Conservation (phyloP, 139 green algal species). For the Pycnococcus provasolii region DNA sequence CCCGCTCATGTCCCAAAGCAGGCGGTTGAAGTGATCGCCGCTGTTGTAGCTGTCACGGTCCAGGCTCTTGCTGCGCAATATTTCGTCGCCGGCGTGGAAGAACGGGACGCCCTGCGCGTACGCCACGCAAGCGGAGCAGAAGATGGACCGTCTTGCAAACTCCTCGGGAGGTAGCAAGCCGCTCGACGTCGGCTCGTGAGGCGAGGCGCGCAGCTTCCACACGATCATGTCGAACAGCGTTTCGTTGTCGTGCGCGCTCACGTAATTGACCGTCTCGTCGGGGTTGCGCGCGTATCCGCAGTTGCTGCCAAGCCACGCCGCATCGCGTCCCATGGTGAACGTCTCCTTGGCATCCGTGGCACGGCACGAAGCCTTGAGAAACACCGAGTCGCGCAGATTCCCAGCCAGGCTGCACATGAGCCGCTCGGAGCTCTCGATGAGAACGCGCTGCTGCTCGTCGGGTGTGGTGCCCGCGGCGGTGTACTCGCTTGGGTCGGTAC, state of each 20-base stretch:
- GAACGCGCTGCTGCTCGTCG: background rate
- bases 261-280: constrained; percentile 68
- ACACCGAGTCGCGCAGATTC: constrained; percentile 44
- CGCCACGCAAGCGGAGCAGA: constrained; percentile 1
- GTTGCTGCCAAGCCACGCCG: background rate
- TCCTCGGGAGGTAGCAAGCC: background rate
- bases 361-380: background rate
- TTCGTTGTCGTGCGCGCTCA: constrained; percentile 79
- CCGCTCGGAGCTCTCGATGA: constrained; percentile 15
- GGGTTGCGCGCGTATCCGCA: constrained; percentile 19
- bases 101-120: constrained; percentile 53
- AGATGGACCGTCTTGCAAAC: constrained; percentile 35
- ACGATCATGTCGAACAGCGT: constrained; percentile 66
- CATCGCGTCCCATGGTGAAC: background rate
- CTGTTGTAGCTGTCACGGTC: constrained; percentile 75
- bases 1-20: constrained; percentile 55
- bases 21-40: constrained; percentile 40
- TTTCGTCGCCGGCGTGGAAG: constrained; percentile 72
- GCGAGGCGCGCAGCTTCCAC: constrained; percentile 21
- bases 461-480: background rate
- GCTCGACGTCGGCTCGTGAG: constrained; percentile 45
- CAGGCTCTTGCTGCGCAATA: constrained; percentile 70
- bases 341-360: background rate
- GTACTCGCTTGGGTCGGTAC: constrained; percentile 10
- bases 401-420: constrained; percentile 52